phyloP scores from a whole-genome alignment of 2,329 filamentous ascomycete species.

The Dendrostoma leiphaemia region DNA sequence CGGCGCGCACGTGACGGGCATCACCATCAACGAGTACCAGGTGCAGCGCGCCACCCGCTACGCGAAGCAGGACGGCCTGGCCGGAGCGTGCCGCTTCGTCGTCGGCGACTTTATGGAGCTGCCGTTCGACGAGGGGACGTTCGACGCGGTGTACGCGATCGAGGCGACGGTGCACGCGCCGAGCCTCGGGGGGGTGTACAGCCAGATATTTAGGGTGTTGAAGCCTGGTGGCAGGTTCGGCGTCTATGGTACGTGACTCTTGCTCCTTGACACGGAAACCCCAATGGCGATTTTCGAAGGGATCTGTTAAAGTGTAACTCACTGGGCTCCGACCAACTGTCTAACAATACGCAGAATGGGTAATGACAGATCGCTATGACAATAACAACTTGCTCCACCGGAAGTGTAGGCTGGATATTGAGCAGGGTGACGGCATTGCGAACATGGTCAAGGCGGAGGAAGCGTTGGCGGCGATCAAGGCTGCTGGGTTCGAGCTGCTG shows the following conservation, averaged over 20 bases:
- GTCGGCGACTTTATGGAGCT: slow-evolving; percentile 83
- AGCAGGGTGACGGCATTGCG: slow-evolving; percentile 73
- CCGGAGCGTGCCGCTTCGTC: slow-evolving; percentile 62
- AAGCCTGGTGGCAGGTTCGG: slow-evolving; percentile 76
- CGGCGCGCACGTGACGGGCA: slow-evolving; percentile 64
- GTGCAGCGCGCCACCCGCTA: slow-evolving; percentile 70
- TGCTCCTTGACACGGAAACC: too few relatives aligned
- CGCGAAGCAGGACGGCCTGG: slow-evolving; percentile 63
- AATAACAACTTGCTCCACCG: slow-evolving; percentile 66
- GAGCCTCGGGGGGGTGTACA: slow-evolving; percentile 69
- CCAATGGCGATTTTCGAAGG: too few relatives aligned
- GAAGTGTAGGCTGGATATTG: slow-evolving; percentile 70
- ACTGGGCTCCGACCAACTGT: too few relatives aligned
- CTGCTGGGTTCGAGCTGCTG: slow-evolving; percentile 67
- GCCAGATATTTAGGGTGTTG: slow-evolving; percentile 69
- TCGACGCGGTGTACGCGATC: slow-evolving; percentile 76
- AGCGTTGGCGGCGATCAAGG: slow-evolving; percentile 63
- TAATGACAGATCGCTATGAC: slow-evolving; percentile 76
- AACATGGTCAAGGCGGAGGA: slow-evolving; percentile 73
- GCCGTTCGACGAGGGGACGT: slow-evolving; percentile 68
- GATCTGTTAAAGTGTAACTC: too few relatives aligned
- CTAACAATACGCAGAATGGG: too few relatives aligned
- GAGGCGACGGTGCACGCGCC: slow-evolving; percentile 77
- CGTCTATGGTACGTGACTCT: too few relatives aligned
- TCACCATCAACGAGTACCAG: slow-evolving; percentile 83